A percentile compares a stretch with the other conserved stretches of the same genome.
Conservation (phyloP, 148 eudicot genomes). For the Nepenthes mirabilis region DNA sequence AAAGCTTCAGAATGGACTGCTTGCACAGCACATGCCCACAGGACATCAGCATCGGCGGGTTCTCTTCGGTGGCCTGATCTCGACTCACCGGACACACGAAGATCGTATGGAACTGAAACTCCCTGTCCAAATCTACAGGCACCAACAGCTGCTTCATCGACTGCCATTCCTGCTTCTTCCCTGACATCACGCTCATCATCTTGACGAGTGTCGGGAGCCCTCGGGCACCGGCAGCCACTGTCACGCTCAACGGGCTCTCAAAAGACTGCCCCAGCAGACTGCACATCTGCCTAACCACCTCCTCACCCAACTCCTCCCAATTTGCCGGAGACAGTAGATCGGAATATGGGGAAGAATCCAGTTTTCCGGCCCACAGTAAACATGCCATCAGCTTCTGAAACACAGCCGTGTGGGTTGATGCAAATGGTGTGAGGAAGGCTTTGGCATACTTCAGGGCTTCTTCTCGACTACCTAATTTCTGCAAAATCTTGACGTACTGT, state of each 20-base stretch:
- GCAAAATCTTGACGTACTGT: constrained; percentile 60
- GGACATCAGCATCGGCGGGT: constrained; percentile 81
- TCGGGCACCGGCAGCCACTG: constrained; percentile 65
- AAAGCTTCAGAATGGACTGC: constrained; percentile 72
- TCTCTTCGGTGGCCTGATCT: constrained; percentile 80
- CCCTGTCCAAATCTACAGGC: constrained; percentile 58
- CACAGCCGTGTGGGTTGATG: constrained; percentile 34
- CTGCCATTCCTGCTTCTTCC: constrained; percentile 82
- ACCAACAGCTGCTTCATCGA: constrained; percentile 74
- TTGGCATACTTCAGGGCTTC: constrained; percentile 60
- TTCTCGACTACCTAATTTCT: constrained; percentile 32
- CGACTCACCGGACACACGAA: constrained; percentile 89
- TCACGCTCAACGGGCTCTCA: constrained; percentile 64
- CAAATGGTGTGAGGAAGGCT: constrained; percentile 41
- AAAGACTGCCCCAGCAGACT: constrained; percentile 57
- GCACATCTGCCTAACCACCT: constrained; percentile 49
- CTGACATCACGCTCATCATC: constrained; percentile 77
- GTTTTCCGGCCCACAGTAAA: constrained; percentile 61
- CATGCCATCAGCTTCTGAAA: constrained; percentile 67
- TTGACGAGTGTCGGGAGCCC: constrained; percentile 81
- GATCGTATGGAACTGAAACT: constrained; percentile 72
- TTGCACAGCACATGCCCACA: constrained; percentile 88
- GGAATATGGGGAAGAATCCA: constrained; percentile 61
- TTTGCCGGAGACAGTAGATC: constrained; percentile 42
- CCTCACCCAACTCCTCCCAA: constrained; percentile 60